Base-by-base conservation (phyloP, 176 grass and related monocot species). In the Aegilops longissima region DNA sequence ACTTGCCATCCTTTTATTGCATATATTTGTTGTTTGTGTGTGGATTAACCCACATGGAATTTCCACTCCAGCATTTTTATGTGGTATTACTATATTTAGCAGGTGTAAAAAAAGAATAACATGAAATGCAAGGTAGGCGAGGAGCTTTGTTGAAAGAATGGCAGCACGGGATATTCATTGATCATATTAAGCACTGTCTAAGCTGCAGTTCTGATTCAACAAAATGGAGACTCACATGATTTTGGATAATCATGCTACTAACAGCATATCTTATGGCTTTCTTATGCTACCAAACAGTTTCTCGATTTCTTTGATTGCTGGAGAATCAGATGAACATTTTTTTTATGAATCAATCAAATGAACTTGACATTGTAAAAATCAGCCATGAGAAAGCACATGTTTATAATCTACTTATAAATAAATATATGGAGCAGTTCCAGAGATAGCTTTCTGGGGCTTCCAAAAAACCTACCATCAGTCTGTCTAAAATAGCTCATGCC, bases 131-230 rank as follows among this genome's bases (percentile, higher is more conserved):
- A 77, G 73, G 77, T 63, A 30, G 10, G 5, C 62, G 38, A 31
- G 23, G 73, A 67, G 85, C 30, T 76, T 61, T 69, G 27, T 69
- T 76, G 33, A 87, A 84, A 24, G 79, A 76, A 20, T 38, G 74
- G 34, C n/a, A 58, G 34, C 74, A 73, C 33, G 25, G 45, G 21
- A 59, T 83, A 81, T 61, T 31, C 21, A 68, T 36, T 17, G 30
- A 69, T 47, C 16, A 67, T 76, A 75, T 67, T 54, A 18, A 44
- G 21, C 34, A 47, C 56, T 68, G 23, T 14, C 64, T 59, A 59
- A 83, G 63, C 39, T 73, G 6, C 40, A 61, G 64, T 66, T 77
- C 8, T 13, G 8, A 36, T 52, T 76, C 81, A 72, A 16, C 29
- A 70, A 40, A 39, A 79, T 70, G 3, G 58, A 67, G 58, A 62